A percentile compares a stretch with the other conserved stretches of the same genome.
Conservation (phyloP, 169 alveolate genomes). For the Plasmodium coatneyi region DNA sequence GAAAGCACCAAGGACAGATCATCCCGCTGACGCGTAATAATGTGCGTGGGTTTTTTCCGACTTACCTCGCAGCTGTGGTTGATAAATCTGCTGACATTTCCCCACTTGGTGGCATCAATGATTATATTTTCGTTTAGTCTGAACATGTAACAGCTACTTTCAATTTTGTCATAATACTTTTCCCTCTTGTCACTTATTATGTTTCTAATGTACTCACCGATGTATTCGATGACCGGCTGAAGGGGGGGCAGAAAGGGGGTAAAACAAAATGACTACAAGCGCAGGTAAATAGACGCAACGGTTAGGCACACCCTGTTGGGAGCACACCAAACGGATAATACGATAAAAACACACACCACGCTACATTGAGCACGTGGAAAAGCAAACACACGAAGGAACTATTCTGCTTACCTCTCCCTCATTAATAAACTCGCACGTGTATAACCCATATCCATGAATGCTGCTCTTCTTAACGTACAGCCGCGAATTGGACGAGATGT, state of each 20-base stretch:
- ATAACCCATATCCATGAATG: constrained; percentile 95
- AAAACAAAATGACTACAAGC: neutral
- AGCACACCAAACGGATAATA: neutral
- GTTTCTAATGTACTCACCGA: constrained; percentile 92
- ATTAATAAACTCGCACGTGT: constrained; percentile 89
- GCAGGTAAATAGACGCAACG: neutral
- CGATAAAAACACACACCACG: neutral
- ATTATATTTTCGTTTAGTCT: constrained; percentile 94
- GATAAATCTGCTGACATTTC: constrained; percentile 96
- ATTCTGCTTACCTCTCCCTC: constrained; percentile 87
- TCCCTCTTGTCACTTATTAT: constrained; percentile 83
- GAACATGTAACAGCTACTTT: constrained; percentile 88
- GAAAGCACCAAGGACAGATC: neutral
- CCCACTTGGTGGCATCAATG: constrained; percentile 97
- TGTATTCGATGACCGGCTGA: constrained; percentile 94
- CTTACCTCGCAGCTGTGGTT: constrained; percentile 97
- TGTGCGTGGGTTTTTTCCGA: constrained; percentile 14
- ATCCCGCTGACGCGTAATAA: neutral
- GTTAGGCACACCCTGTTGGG: neutral
- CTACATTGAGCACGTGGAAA: neutral
- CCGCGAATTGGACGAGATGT: constrained; percentile 84
- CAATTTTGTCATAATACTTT: constrained; percentile 80
- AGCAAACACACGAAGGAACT: too few relatives aligned
- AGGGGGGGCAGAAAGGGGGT: neutral
- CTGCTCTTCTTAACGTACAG: constrained; percentile 84